Evolutionary conservation across 306 rosid species (phyloP).

Genomic region (Vicia villosa): DNA sequence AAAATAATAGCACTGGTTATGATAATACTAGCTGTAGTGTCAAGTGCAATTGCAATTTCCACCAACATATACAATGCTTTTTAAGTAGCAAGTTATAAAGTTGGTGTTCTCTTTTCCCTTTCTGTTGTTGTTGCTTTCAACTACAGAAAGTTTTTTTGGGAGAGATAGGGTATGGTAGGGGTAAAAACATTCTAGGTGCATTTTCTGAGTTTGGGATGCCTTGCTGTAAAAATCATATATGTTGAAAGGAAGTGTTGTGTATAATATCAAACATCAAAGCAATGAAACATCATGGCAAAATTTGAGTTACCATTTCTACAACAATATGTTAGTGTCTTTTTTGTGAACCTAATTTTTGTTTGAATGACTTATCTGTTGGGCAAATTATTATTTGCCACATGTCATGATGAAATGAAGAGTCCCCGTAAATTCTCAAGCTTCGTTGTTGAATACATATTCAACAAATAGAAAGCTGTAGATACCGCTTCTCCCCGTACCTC

Average conservation of each 20-base stretch:
- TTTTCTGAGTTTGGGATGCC: slow-evolving; percentile 22
- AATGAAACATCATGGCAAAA: slow-evolving; percentile 6
- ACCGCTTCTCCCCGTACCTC: no score
- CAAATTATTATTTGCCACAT: not conserved
- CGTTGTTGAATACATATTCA: no score
- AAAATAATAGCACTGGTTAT: slow-evolving; percentile 59
- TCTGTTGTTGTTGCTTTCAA: not conserved
- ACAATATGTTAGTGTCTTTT: not conserved
- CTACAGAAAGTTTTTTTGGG: not conserved
- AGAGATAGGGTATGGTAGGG: not conserved
- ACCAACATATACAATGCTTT: slow-evolving; percentile 56
- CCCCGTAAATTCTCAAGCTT: no score
- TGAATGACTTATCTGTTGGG: not conserved
- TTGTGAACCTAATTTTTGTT: not conserved
- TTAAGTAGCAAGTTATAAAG: slow-evolving; percentile 42
- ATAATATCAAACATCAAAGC: slow-evolving; percentile 17
- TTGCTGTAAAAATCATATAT: slow-evolving; percentile 13
- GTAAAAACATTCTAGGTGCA: not conserved
- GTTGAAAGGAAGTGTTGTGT: slow-evolving; percentile 13
- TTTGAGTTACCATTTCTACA: not conserved
- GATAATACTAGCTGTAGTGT: slow-evolving; percentile 64
- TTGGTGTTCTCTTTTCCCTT: not conserved
- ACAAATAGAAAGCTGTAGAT: no score
- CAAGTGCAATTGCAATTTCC: slow-evolving; percentile 77
- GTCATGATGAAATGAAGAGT: not conserved